Base-by-base conservation (phyloP, 2,329 filamentous ascomycete genomes). In the Exophiala spinifera region DNA sequence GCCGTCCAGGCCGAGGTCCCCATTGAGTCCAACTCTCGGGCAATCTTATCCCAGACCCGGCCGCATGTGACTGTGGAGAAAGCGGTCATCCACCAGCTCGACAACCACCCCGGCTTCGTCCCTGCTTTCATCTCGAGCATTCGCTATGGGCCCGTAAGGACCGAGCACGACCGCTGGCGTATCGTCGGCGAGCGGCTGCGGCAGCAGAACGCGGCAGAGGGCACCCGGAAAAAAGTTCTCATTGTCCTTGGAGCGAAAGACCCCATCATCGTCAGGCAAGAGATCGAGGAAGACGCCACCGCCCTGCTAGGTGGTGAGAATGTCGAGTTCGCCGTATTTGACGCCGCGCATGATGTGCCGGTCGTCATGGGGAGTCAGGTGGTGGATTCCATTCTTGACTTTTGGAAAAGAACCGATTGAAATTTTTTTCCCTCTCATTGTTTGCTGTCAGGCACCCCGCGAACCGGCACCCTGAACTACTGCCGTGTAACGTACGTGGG, bases 101-200 rank as follows among this genome's bases (percentile, higher is more conserved):
- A 76, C 33, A 66, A 79, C 23, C 87, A 92, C 66, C 65, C 68
- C 1, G 89, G 87, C 0, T 91, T 89, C 64, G 74, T 89, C 4
- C 74, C 76, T 2, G 81, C 87, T 0, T 91, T 91, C 64, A 79
- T 90, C 64, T 87, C 83, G 53, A 84, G 81, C 25, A 85, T 92
- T 61, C 78, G 84, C 17, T 72, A 87, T 64, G 85, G 84, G 1
- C 89, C 88, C 0, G 83, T 91, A 19, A 82, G 85, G 57, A 78
- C 79, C 11, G 80, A 86, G 60, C 78, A 83, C 51, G 74, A 76
- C 34, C 75, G 82, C 39, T 92, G 87, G 88, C 66, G 67, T 20
- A 70, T 74, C 1, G 74, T 91, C 28, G 77, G 79, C 0, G 65
- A 70, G 13, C 67, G 78, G 33, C 71, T 87, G 15, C 69, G 70